A percentile compares a stretch with the other conserved stretches of the same genome.
Evolutionary conservation across 2,329 filamentous ascomycete species (phyloP).

Genomic region (Claviceps arundinis): DNA sequence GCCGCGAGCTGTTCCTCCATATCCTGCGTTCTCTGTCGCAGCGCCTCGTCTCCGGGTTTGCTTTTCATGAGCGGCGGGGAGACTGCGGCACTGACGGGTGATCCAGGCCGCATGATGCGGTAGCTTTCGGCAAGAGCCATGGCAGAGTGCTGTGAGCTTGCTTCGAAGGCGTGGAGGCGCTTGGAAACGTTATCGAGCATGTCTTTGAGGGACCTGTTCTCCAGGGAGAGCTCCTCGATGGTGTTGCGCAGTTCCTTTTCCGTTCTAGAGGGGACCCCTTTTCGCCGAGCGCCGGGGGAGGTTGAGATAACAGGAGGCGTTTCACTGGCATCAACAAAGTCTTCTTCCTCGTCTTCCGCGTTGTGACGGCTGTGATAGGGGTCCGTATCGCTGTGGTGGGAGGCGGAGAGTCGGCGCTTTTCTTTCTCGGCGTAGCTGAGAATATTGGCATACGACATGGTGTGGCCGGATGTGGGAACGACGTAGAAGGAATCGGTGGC

Average conservation of each 20-base stretch:
- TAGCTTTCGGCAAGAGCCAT: slow-evolving; percentile 78
- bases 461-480: slow-evolving; percentile 82
- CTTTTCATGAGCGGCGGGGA: slow-evolving; percentile 14
- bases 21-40: slow-evolving; percentile 42
- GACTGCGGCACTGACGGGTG: slow-evolving; percentile 22
- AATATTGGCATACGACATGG: slow-evolving; percentile 86
- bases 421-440: slow-evolving; percentile 57
- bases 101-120: slow-evolving; percentile 45
- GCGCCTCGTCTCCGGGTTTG: slow-evolving; percentile 17
- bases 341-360: slow-evolving; percentile 57
- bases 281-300: slow-evolving; percentile 27
- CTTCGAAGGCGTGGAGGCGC: slow-evolving; percentile 85
- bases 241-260: slow-evolving; percentile 47
- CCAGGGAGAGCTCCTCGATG: slow-evolving; percentile 75
- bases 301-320: slow-evolving; percentile 31
- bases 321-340: slow-evolving; percentile 81
- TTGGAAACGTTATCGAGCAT: slow-evolving; percentile 77
- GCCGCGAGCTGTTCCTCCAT: slow-evolving; percentile 53
- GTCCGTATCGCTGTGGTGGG: slow-evolving; percentile 34
- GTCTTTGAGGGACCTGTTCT: slow-evolving; percentile 76
- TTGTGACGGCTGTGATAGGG: slow-evolving; percentile 5
- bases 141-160: slow-evolving; percentile 76
- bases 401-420: slow-evolving; percentile 43
- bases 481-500: slow-evolving; percentile 79
- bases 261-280: slow-evolving; percentile 25